A percentile compares a stretch with the other conserved stretches of the same genome.
phyloP scores from a whole-genome alignment of 2,329 filamentous ascomycete genomes.

The Exophiala bonariae region DNA sequence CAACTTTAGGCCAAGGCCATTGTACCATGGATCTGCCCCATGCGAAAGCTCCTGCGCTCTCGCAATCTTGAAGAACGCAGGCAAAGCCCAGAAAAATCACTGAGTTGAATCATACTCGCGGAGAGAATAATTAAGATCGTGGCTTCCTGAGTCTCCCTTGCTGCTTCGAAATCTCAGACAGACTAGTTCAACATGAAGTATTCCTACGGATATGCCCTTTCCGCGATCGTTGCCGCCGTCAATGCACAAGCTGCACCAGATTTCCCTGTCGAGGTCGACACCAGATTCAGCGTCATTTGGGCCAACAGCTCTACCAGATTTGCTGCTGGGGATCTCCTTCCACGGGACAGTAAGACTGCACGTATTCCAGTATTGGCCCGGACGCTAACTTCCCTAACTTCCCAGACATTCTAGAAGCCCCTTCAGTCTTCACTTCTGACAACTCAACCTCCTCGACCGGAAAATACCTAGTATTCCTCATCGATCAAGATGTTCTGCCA shows the following conservation, averaged over 20 bases:
- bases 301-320: not conserved
- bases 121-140: no score
- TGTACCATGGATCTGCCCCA: no score
- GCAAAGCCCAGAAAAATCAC: no score
- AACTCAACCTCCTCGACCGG: not conserved
- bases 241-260: slow-evolving; percentile 3
- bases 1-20: no score
- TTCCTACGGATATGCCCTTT: not conserved
- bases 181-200: not conserved
- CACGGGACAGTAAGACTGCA: not conserved
- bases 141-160: no score
- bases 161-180: not conserved
- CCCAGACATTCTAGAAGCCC: slow-evolving; percentile 4
- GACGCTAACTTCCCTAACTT: no score
- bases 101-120: no score
- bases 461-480: slow-evolving; percentile 5
- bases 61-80: no score
- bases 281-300: not conserved
- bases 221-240: not conserved
- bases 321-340: not conserved
- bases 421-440: slow-evolving; percentile 14
- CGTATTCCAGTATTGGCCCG: not conserved
- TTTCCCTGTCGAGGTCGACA: not conserved
- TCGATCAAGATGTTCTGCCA: slow-evolving; percentile 6
- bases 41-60: no score